Base-by-base conservation (phyloP, 208 protist species). In the Crithidia acanthocephali region DNA sequence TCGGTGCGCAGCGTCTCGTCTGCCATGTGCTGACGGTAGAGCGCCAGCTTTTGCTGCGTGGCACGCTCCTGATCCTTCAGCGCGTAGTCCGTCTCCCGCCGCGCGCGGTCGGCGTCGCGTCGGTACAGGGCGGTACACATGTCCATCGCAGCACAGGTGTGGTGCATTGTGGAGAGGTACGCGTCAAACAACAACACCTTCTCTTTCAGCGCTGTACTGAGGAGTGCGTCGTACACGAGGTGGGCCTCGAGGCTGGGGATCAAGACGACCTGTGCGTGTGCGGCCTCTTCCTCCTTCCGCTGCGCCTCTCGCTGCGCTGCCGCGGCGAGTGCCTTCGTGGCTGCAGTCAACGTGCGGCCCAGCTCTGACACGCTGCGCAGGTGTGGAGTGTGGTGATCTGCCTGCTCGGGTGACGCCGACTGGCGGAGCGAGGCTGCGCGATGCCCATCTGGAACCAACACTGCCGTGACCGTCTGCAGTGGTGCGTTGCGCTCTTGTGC, bases 141-240 rank as follows among this genome's bases (percentile, higher is more conserved):
- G 15, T 57, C 63, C 48, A 59, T 59, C 3, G 16, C 63, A 0
- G 2, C n/a, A 3, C 10, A 37, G 0, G 25, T 27, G 13, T 10
- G 4, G 33, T 59, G 28, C n/a, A 32, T 2, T 0, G 44, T 33
- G 16, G 48, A 3, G 23, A 59, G 23, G 35, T 58, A 68, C 22
- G 63, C 63, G 2, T 68, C 63, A 0, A 59, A 50, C 13, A 68
- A 28, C 30, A 68, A 22, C 32, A 33, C 35, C 16, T 68, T 68
- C 23, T 59, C 51, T 13, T 37, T 68, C 2, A 68, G 35, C 1
- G 50, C 63, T 8, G 23, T 42, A 11, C 33, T 22, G 23, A 68
- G 32, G 1, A 68, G 30, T 32, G 51, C 16, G 35, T 65, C 59
- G 18, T 20, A 6, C 4, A 65, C 27, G 20, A 30, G 44, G 2